Percentiles rank a stretch among this genome's conserved stretches.
phyloP scores from a whole-genome alignment of 2,329 filamentous ascomycete species.

The Pseudofabraea citricarpa region DNA sequence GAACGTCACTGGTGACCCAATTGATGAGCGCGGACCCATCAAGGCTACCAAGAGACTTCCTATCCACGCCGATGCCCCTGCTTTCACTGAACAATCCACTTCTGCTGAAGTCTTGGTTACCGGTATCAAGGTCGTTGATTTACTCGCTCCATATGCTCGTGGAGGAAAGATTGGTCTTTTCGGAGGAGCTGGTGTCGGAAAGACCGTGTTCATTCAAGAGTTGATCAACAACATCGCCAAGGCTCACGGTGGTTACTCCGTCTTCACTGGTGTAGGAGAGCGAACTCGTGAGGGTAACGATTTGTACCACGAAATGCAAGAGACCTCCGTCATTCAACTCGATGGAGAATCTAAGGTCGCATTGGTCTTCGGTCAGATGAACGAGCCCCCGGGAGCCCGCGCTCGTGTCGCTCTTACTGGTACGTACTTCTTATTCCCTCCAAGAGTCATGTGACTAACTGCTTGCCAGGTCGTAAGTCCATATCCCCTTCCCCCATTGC shows the following conservation, averaged over 20 bases:
- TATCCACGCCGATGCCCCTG: conserved; percentile 91
- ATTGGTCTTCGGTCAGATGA: conserved; percentile 99
- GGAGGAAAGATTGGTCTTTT: conserved; percentile 99
- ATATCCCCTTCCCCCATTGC: no score
- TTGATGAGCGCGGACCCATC: conserved; percentile 98
- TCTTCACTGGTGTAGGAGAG: conserved; percentile 99
- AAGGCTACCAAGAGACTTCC: conserved; percentile 83
- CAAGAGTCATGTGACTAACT: no score
- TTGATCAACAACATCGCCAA: conserved; percentile 99
- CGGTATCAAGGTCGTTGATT: conserved; percentile 99
- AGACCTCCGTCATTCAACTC: conserved; percentile 98
- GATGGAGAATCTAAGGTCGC: conserved; percentile 99
- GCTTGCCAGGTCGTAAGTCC: no score
- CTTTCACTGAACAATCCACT: conserved; percentile 94
- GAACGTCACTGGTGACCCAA: conserved; percentile 99
- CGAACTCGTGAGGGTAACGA: conserved; percentile 99
- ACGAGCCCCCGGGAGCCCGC: conserved; percentile 99
- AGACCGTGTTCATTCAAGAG: conserved; percentile 99
- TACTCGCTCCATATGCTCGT: conserved; percentile 98
- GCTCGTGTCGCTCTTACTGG: conserved; percentile 98
- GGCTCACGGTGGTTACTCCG: conserved; percentile 99
- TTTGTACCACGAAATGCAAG: conserved; percentile 99
- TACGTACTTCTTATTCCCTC: conserved; percentile 27
- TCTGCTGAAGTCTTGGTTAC: conserved; percentile 94
- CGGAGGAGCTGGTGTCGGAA: conserved; percentile 99